These are phyloP conservation scores for Clavulina sp. DNA, from an alignment of 768 basidiomycete genomes.

Conservation along the genomic window DNA sequence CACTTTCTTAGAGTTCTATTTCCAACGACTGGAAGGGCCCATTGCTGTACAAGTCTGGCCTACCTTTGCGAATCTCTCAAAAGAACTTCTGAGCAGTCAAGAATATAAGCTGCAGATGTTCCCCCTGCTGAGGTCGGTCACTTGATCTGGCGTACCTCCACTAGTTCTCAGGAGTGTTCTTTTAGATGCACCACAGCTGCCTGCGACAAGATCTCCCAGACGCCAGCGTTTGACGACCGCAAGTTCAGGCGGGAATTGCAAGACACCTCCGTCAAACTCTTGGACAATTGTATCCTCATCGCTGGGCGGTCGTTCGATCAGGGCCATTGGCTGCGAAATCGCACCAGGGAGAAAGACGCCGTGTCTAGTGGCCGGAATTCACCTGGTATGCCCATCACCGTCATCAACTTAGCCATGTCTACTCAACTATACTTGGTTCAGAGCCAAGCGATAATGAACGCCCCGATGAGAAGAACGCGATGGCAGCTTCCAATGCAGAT, in stretches of 20 bases:
- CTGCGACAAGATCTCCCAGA: constrained; percentile 72
- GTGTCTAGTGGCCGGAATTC: constrained; percentile 40
- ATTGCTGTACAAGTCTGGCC: constrained; percentile 86
- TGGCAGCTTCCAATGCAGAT: background rate
- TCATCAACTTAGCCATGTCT: background rate
- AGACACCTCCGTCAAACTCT: constrained; percentile 71
- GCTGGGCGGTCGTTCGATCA: constrained; percentile 58
- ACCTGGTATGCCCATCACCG: constrained; percentile 13
- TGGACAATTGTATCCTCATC: constrained; percentile 61
- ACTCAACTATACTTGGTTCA: too few species aligned
- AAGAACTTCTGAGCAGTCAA: constrained; percentile 48
- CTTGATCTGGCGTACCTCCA: constrained; percentile 4
- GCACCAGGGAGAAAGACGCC: constrained; percentile 45
- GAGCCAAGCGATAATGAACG: background rate
- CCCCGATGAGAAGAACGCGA: background rate
- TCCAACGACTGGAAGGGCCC: constrained; percentile 71
- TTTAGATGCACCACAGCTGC: constrained; percentile 57
- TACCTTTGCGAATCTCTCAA: constrained; percentile 56
- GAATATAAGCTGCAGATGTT: constrained; percentile 59
- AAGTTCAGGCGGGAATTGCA: constrained; percentile 79
- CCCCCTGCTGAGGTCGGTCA: constrained; percentile 46
- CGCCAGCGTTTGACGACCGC: constrained; percentile 79
- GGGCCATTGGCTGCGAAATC: constrained; percentile 62
- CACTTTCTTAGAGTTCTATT: constrained; percentile 75
- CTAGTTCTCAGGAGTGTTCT: constrained; percentile 8